Percentiles rank a stretch among this genome's conserved stretches.
phyloP scores from a whole-genome alignment of 768 basidiomycete genomes.

The Termitomyces heimii region DNA sequence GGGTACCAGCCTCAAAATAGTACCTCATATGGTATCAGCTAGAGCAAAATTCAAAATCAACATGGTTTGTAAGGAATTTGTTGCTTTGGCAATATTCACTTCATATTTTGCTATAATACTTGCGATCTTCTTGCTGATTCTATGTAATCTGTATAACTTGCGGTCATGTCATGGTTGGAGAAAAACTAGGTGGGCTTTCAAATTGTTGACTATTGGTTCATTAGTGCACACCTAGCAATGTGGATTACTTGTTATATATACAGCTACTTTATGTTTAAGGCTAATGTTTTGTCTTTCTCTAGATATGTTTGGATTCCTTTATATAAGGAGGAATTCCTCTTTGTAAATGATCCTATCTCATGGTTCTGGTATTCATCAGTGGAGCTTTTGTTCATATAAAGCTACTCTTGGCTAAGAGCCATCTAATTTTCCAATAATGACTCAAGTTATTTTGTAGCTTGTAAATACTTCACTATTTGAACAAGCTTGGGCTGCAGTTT shows the following conservation, averaged over 20 bases:
- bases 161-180: neutral
- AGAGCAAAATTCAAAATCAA: neutral
- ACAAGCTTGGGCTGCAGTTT: slow-evolving; percentile 46
- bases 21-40: no score
- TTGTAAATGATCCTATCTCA: neutral
- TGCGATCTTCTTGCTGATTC: slow-evolving; percentile 15
- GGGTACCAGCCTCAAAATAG: neutral
- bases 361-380: slow-evolving; percentile 22
- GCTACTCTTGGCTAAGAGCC: neutral
- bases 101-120: slow-evolving; percentile 22
- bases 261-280: neutral
- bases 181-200: slow-evolving; percentile 10
- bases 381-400: slow-evolving; percentile 50
- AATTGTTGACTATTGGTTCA: slow-evolving; percentile 18
- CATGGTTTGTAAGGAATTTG: neutral
- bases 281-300: neutral
- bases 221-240: slow-evolving; percentile 31
- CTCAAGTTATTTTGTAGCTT: slow-evolving; percentile 48
- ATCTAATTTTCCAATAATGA: slow-evolving; percentile 4
- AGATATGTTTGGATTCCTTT: slow-evolving; percentile 30
- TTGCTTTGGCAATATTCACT: slow-evolving; percentile 14
- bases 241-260: slow-evolving; percentile 12
- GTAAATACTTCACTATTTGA: slow-evolving; percentile 50
- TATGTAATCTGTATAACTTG: neutral
- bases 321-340: slow-evolving; percentile 13